A percentile compares a stretch with the other conserved stretches of the same genome.
These are phyloP conservation scores for Zygosaccharomyces sapae DNA, from an alignment of 1,139 yeast species.

Conservation along the genomic window DNA sequence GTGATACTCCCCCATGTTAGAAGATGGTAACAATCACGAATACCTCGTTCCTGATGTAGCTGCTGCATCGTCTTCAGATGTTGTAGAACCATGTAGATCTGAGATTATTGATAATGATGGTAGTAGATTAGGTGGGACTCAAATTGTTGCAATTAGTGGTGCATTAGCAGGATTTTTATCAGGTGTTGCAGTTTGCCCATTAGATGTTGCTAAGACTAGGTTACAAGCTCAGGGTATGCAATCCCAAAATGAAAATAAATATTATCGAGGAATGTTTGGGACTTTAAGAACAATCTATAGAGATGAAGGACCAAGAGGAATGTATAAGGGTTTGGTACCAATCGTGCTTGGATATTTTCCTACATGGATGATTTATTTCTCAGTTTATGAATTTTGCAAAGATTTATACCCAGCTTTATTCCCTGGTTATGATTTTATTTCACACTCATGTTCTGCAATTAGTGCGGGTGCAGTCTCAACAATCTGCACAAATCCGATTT, in stretches of 20 bases:
- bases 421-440: slow-evolving; percentile 46
- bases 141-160: slow-evolving; percentile 67
- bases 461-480: slow-evolving; percentile 88
- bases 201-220: slow-evolving; percentile 90
- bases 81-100: slow-evolving; percentile 15
- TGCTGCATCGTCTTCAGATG: slow-evolving; percentile 22
- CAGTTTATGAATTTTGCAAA: slow-evolving; percentile 81
- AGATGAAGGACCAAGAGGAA: slow-evolving; percentile 79
- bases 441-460: slow-evolving; percentile 76
- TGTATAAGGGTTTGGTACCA: slow-evolving; percentile 87
- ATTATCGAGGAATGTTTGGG: slow-evolving; percentile 56
- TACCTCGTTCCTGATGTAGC: slow-evolving; percentile 23
- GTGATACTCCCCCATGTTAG: background rate
- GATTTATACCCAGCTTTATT: slow-evolving; percentile 41
- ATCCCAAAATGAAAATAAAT: slow-evolving; percentile 22
- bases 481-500: slow-evolving; percentile 82
- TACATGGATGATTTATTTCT: slow-evolving; percentile 94
- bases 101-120: slow-evolving; percentile 3
- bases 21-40: slow-evolving; percentile 11
- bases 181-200: slow-evolving; percentile 87
- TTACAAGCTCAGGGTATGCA: slow-evolving; percentile 82
- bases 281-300: slow-evolving; percentile 59
- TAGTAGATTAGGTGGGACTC: slow-evolving; percentile 34
- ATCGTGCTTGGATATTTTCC: slow-evolving; percentile 91
- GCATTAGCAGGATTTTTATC: slow-evolving; percentile 89